Base-by-base conservation (phyloP, 2,329 filamentous ascomycete genomes). In the Hypomyces perniciosus region DNA sequence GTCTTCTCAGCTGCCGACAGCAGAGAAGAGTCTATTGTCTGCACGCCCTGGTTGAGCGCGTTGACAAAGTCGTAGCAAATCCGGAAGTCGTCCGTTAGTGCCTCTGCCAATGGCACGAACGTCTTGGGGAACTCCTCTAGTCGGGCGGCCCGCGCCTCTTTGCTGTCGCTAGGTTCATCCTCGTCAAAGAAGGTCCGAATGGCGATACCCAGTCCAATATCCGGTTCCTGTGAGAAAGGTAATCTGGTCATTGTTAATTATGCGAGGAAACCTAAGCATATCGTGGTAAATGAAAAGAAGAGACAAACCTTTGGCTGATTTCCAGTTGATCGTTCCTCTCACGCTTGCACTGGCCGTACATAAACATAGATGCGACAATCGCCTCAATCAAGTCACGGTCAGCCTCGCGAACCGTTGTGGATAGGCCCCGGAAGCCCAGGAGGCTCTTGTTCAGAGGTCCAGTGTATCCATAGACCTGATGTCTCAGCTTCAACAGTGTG, bases 401-500 rank as follows among this genome's bases (percentile, higher is more conserved):
- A 33, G 84, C 83, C 56, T 86, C 82, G 37, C 91, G 86, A 27
- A 96, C 84, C 38, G 88, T 83, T 2, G 85, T 85, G 38, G 90
- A 84, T 52, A 97, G 77, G 1, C 90, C 91, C 54, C 90, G 87
- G 73, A 91, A 99, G 28, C 84, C 85, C 39, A 99, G 77, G 47
- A 96, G 77, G 58, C 92, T 90, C 68, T 93, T 86, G 74, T 90
- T 96, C 1, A 99, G 78, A 1, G 93, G 92, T 1, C 93, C 93
- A 2, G 92, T 96, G 69, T 96, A 99, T 30, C 93, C 93, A 59
- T 92, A 91, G 4, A 80, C 78, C 59, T 88, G 81, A 66, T 99
- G 93, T 31, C 84, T 82, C 55, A 97, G 76, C 62, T 87, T 89
- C 46, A 90, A 80, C 52, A 97, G 75, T 48, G 88, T 90, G 10